Evolutionary conservation across 768 basidiomycete genomes (phyloP).

Genomic region (Rubroboletus satanas): DNA sequence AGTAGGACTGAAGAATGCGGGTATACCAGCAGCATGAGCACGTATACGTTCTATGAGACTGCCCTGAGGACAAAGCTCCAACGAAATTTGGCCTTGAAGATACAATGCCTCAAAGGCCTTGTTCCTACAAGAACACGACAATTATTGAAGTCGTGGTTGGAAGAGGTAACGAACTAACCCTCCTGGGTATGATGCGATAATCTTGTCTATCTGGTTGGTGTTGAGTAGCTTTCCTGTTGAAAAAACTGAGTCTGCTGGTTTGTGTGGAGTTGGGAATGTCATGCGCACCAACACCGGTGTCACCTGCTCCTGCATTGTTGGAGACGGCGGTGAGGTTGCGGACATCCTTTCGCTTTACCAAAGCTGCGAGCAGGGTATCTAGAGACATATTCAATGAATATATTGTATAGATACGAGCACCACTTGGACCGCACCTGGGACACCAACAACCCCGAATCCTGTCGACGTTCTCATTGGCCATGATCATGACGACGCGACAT

Average conservation of each 20-base stretch:
- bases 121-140: constrained; percentile 49
- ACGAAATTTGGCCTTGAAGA: constrained; percentile 72
- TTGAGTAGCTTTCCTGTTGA: constrained; percentile 66
- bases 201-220: constrained; percentile 71
- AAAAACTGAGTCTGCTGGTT: neutral
- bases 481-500: neutral
- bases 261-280: neutral
- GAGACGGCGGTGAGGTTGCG: constrained; percentile 75
- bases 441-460: constrained; percentile 90
- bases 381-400: neutral
- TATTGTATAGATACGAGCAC: too few relatives aligned
- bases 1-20: constrained; percentile 91
- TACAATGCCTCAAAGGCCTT: constrained; percentile 83
- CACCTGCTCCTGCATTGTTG: constrained; percentile 78
- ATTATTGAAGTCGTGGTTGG: neutral
- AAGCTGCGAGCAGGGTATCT: constrained; percentile 82
- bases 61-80: constrained; percentile 91
- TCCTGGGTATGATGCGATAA: constrained; percentile 89
- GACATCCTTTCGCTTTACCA: constrained; percentile 73
- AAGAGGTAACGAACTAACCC: constrained; percentile 43
- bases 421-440: constrained; percentile 55
- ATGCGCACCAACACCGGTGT: constrained; percentile 62
- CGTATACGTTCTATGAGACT: constrained; percentile 86
- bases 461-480: constrained; percentile 2
- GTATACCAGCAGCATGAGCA: constrained; percentile 86